Evolutionary conservation across 495 filamentous ascomycete genomes (phyloP), one percentile per base, ranked within the genome.

Genomic region (Wilcoxina mikolae): DNA sequence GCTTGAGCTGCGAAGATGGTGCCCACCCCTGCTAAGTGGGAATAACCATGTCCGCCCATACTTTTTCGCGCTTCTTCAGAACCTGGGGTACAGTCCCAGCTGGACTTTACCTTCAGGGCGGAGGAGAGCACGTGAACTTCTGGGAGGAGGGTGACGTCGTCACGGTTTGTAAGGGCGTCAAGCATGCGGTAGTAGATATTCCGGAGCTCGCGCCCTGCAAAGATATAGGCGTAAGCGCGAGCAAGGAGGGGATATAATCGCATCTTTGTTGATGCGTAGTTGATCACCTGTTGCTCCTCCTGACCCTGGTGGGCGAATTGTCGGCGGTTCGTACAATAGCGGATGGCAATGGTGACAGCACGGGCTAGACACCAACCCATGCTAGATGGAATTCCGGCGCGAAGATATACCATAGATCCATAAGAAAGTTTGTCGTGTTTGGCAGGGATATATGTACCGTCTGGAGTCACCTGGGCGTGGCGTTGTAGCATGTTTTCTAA

Each of bases 221-320:
- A 84, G 59, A 85, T 84, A 29, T 82, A 69, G 2, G 82, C 83
- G 60, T 83, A 87, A 54, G 83, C 82, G n/a, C 79, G 74, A 2
- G 83, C 83, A 9, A 86, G 67, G 1, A 86, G 69, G 2, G 83
- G 81, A 27, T 85, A 69, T 3, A 86, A 66, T 15, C 83, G 74
- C 54, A 82, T 73, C 63, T 85, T 81, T n/a, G 85, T 82, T 73
- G 81, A 84, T 51, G 80, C 82, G 66, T 86, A 87, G 64, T 82
- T 79, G 31, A 87, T 70, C 0, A 86, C 82, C 59, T 79, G 80
- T 57, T 73, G 83, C 65, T 87, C 83, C 23, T 51, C 56, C 15
- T 53, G 57, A 33, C 44, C 33, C 15, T 60, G 51, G 27, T 74
- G 77, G 3, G 71, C 70, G 67, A 85, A 86, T 64, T 87, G 83